Conservation (phyloP, 176 grass and related monocot genomes). For the Musa acuminata region DNA sequence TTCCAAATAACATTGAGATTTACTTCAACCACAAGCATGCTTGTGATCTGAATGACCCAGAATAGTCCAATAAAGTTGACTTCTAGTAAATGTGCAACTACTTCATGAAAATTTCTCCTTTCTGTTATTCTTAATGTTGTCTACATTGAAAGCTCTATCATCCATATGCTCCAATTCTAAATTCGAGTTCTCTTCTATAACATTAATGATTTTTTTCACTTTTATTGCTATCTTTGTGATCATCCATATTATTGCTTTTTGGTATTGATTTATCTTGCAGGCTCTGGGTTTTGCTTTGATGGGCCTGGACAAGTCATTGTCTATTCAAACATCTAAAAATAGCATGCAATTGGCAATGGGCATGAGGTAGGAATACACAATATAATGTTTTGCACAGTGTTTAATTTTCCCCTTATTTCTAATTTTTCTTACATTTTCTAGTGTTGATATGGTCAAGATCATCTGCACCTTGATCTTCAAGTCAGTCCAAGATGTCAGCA, state of each 20-base stretch:
- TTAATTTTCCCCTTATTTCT: background rate
- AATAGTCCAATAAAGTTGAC: background rate
- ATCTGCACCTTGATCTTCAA: conserved; percentile 63
- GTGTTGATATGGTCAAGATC: conserved; percentile 73
- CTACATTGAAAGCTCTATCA: no score
- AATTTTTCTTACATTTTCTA: conserved; percentile 31
- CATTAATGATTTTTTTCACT: no score
- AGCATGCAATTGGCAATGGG: conserved; percentile 33
- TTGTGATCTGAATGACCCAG: background rate
- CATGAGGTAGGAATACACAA: conserved; percentile 44
- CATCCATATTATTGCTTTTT: no score
- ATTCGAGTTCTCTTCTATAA: no score
- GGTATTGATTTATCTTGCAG: conserved; percentile 23
- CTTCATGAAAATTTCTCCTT: background rate
- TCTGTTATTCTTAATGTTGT: background rate
- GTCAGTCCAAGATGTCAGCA: conserved; percentile 46
- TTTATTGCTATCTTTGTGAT: no score
- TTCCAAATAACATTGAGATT: background rate
- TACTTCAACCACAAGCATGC: background rate
- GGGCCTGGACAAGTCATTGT: conserved; percentile 31
- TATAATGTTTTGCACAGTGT: background rate
- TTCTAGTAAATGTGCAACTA: background rate
- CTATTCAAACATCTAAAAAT: conserved; percentile 43
- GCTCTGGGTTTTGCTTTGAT: conserved; percentile 64
- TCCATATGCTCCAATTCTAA: no score